These are phyloP conservation scores for Paramecium primaurelia DNA, from an alignment of 73 alveolate species.

Conservation along the genomic window DNA sequence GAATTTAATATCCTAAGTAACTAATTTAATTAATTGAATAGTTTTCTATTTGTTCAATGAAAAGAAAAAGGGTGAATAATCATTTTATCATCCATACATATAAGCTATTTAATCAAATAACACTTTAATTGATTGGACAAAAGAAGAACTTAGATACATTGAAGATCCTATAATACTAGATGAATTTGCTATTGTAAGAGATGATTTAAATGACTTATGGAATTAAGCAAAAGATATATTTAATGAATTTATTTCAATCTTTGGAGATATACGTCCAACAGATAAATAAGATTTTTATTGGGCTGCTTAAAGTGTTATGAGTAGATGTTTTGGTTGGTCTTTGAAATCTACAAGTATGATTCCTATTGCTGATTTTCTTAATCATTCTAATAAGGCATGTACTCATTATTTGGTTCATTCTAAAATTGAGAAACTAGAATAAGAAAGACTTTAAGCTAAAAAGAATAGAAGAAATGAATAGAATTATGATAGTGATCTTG, in stretches of 20 bases:
- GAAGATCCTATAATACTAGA: background rate
- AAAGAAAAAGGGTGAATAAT: slow-evolving; percentile 21
- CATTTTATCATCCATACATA: slow-evolving; percentile 29
- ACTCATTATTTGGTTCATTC: slow-evolving; percentile 6
- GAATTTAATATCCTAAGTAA: slow-evolving; percentile 38
- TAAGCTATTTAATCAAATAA: background rate
- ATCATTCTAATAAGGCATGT: slow-evolving; percentile 33
- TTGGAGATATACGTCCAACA: background rate
- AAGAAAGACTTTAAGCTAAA: background rate
- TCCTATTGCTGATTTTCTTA: slow-evolving; percentile 42
- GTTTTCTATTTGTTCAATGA: slow-evolving; percentile 6
- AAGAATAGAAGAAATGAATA: background rate
- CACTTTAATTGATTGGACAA: background rate
- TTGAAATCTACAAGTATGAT: slow-evolving; percentile 38
- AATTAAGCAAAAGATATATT: background rate
- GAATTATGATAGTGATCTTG: background rate
- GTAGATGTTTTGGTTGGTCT: slow-evolving; percentile 52
- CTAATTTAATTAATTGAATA: background rate
- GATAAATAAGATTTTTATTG: slow-evolving; percentile 42
- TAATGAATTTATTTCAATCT: background rate
- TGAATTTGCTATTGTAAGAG: background rate
- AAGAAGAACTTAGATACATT: background rate
- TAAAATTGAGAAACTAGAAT: background rate
- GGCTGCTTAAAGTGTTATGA: slow-evolving; percentile 53
- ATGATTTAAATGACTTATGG: background rate